These are phyloP conservation scores for Paspalum vaginatum DNA, from an alignment of 176 grass and related monocot species.

Conservation along the genomic window DNA sequence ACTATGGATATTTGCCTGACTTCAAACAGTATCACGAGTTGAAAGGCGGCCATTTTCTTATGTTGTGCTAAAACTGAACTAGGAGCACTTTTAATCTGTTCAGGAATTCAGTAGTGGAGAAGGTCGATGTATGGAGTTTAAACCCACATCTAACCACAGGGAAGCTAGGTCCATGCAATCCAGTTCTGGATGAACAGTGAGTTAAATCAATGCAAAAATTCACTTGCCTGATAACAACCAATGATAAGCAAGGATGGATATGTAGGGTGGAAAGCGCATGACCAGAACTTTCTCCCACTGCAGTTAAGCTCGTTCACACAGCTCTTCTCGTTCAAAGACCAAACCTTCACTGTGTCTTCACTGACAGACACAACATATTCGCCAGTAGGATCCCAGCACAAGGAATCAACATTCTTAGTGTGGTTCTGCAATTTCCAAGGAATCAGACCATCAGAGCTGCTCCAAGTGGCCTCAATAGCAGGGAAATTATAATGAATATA, in stretches of 20 bases:
- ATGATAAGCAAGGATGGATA: conserved; percentile 76
- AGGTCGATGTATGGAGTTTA: background rate
- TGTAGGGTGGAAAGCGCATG: conserved; percentile 85
- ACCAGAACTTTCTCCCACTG: conserved; percentile 77
- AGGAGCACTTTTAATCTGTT: background rate
- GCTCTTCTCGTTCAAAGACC: conserved; percentile 67
- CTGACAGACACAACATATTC: conserved; percentile 78
- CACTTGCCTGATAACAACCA: conserved; percentile 73
- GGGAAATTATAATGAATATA: background rate
- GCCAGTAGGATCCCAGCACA: conserved; percentile 81
- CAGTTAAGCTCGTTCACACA: conserved; percentile 69
- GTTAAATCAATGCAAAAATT: background rate
- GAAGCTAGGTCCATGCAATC: background rate
- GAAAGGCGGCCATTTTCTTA: background rate
- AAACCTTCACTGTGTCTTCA: conserved; percentile 75
- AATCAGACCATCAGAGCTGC: background rate
- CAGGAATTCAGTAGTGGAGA: background rate
- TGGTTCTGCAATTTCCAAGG: conserved; percentile 68
- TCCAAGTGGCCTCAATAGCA: background rate
- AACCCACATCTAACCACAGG: background rate
- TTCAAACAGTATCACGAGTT: background rate
- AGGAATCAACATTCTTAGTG: conserved; percentile 57
- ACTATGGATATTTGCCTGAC: background rate
- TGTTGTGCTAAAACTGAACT: background rate
- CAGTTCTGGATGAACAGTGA: background rate